Percentiles rank a stretch among this genome's conserved stretches.
These are phyloP conservation scores for Mycosphaerella arachidis DNA, from an alignment of 2,329 filamentous ascomycete genomes.

Conservation along the genomic window DNA sequence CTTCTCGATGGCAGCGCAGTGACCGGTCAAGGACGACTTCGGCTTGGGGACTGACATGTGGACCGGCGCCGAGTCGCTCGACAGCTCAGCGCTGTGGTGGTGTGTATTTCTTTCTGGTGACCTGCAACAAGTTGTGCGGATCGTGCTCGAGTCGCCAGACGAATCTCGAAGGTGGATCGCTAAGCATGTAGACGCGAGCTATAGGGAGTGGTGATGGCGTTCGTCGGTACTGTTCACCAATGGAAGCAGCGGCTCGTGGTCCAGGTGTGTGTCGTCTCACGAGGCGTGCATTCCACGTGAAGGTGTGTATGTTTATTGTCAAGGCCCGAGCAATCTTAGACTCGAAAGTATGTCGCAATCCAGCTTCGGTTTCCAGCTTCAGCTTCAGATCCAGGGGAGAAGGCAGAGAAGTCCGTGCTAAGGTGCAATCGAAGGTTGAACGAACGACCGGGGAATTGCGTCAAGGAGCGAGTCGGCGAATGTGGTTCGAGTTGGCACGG, in stretches of 20 bases:
- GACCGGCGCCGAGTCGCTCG: constrained; percentile 15
- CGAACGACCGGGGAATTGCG: background rate
- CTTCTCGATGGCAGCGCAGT: constrained; percentile 76
- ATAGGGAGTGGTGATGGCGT: constrained; percentile 5
- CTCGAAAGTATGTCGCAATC: background rate
- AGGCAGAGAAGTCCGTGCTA: background rate
- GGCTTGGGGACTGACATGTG: constrained; percentile 70
- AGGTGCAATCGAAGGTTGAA: background rate
- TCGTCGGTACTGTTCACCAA: background rate
- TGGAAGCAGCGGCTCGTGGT: constrained; percentile 1
- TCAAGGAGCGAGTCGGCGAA: constrained; percentile 1
- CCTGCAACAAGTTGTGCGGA: background rate
- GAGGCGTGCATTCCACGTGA: constrained; percentile 2
- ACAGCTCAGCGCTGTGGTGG: constrained; percentile 18
- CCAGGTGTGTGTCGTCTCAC: background rate
- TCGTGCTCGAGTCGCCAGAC: constrained; percentile 3
- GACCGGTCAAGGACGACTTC: constrained; percentile 63
- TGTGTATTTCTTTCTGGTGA: background rate
- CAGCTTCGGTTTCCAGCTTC: background rate
- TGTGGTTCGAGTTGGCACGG: background rate
- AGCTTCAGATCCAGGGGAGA: background rate
- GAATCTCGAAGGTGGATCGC: constrained; percentile 3
- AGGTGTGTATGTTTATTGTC: background rate
- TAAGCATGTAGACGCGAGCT: constrained; percentile 16
- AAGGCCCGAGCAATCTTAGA: background rate